phyloP scores from a whole-genome alignment of 495 filamentous ascomycete genomes.

The Letharia lupina region DNA sequence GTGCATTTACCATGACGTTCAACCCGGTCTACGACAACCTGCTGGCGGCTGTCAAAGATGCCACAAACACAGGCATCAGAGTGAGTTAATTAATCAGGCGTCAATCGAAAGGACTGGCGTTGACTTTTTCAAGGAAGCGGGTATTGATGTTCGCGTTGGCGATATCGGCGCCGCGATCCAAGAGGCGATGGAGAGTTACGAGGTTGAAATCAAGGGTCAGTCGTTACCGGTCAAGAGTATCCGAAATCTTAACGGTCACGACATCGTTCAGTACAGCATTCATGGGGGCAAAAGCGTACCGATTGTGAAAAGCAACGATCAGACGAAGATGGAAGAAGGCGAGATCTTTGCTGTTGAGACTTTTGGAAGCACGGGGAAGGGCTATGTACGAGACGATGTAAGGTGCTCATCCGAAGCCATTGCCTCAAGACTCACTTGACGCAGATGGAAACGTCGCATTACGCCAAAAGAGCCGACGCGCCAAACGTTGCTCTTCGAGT shows the following conservation, averaged over 20 bases:
- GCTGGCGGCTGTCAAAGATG: slow-evolving; percentile 51
- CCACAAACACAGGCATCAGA: slow-evolving; percentile 54
- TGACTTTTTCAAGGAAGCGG: slow-evolving; percentile 39
- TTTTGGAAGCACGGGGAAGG: slow-evolving; percentile 54
- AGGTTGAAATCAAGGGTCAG: slow-evolving; percentile 49
- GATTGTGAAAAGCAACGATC: slow-evolving; percentile 49
- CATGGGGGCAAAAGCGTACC: slow-evolving; percentile 56
- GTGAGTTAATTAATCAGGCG: slow-evolving; percentile 24
- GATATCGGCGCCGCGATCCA: slow-evolving; percentile 57
- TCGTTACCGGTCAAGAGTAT: slow-evolving; percentile 52
- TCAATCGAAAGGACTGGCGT: neutral
- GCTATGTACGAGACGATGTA: slow-evolving; percentile 39
- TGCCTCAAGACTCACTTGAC: slow-evolving; percentile 22
- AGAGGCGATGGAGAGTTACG: slow-evolving; percentile 61
- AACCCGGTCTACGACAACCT: slow-evolving; percentile 55
- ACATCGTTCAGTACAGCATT: slow-evolving; percentile 51
- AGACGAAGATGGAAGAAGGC: slow-evolving; percentile 59
- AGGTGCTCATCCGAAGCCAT: neutral
- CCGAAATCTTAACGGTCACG: slow-evolving; percentile 50
- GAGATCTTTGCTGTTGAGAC: slow-evolving; percentile 60
- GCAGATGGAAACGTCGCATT: slow-evolving; percentile 45
- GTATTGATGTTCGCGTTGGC: slow-evolving; percentile 52
- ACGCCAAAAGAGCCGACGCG: slow-evolving; percentile 45
- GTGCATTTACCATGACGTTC: slow-evolving; percentile 56
- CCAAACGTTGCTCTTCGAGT: slow-evolving; percentile 44